Evolutionary conservation across 2,329 filamentous ascomycete species (phyloP).

Genomic region (Endoconidiophora laricicola): DNA sequence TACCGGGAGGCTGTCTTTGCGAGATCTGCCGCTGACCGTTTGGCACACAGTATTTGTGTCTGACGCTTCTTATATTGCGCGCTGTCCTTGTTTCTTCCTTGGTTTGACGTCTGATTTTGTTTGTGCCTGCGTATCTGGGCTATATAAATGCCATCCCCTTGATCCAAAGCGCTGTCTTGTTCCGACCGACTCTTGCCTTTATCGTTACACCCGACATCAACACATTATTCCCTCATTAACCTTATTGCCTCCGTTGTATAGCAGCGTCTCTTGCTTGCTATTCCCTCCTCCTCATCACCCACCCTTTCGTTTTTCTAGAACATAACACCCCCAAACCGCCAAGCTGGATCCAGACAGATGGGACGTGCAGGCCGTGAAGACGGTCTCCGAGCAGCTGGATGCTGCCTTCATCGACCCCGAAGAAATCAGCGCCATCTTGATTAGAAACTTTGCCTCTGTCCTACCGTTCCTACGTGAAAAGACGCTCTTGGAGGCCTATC

Average conservation of each 20-base stretch:
- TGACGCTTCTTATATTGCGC: too few species aligned
- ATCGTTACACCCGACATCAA: background rate
- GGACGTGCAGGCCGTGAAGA: too few species aligned
- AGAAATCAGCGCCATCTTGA: background rate
- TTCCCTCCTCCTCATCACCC: too few species aligned
- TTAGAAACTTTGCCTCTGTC: background rate
- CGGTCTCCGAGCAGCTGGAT: background rate
- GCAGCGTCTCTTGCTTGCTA: too few species aligned
- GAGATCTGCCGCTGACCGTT: too few species aligned
- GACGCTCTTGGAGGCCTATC: background rate
- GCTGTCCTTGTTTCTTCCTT: background rate
- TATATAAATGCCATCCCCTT: too few species aligned
- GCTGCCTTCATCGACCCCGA: background rate
- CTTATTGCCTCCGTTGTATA: background rate
- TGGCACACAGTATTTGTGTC: too few species aligned
- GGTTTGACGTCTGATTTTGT: background rate
- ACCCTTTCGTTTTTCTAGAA: too few species aligned
- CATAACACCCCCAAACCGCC: too few species aligned
- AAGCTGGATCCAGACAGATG: too few species aligned
- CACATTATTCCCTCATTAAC: background rate
- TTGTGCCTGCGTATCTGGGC: background rate
- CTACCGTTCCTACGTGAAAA: constrained; percentile 2
- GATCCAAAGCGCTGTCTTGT: too few species aligned
- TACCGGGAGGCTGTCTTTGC: too few species aligned
- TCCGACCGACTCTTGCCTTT: background rate